Conservation (phyloP, 2,329 filamentous ascomycete genomes). For the Lecanosticta acicola region DNA sequence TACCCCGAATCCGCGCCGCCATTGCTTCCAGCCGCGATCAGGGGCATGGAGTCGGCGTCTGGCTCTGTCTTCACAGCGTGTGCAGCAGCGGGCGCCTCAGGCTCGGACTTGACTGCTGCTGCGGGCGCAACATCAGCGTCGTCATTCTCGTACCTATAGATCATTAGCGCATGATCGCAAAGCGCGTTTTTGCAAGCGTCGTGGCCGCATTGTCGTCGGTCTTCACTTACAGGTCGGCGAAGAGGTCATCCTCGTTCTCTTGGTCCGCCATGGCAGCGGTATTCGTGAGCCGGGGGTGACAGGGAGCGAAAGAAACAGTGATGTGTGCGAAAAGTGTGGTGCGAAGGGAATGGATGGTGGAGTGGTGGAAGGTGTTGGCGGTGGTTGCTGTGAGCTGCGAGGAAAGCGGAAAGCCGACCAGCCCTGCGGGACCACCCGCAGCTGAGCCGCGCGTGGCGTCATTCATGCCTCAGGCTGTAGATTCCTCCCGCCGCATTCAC, state of each 20-base stretch:
- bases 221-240: constrained; percentile 78
- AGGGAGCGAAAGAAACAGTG: constrained; percentile 1
- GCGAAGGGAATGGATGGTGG: neutral
- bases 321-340: neutral
- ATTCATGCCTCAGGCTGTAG: neutral
- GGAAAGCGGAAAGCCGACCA: neutral
- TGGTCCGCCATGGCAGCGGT: constrained; percentile 66
- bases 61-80: constrained; percentile 10
- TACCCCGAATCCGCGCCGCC: constrained; percentile 7
- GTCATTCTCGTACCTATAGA: constrained; percentile 46
- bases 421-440: too few species aligned
- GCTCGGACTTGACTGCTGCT: constrained; percentile 16
- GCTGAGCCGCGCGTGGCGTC: too few species aligned
- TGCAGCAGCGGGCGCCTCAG: constrained; percentile 12
- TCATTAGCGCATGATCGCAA: constrained; percentile 7
- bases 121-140: constrained; percentile 50
- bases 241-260: constrained; percentile 87
- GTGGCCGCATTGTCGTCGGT: neutral
- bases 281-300: neutral
- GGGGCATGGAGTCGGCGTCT: constrained; percentile 9
- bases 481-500: too few species aligned
- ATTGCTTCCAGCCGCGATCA: constrained; percentile 14
- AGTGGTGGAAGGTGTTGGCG: neutral
- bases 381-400: neutral
- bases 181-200: neutral